phyloP scores from a whole-genome alignment of 2,329 filamentous ascomycete species.

The Tothia fuscella region DNA sequence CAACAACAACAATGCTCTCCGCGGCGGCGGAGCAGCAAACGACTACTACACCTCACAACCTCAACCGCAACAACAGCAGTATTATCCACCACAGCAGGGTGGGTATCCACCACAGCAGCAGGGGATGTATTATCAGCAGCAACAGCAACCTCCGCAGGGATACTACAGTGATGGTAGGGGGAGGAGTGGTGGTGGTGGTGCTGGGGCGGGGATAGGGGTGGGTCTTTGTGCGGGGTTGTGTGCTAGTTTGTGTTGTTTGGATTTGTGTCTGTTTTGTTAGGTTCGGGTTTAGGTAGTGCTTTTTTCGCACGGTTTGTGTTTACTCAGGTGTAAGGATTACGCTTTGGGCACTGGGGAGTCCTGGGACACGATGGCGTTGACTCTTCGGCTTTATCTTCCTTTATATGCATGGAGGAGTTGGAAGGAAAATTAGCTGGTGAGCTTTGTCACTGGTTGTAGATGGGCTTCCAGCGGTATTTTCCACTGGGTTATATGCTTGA shows the following conservation, averaged over 20 bases:
- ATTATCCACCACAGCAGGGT: conserved; percentile 8
- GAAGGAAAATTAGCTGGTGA: no score
- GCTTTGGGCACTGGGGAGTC: no score
- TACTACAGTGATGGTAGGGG: conserved; percentile 8
- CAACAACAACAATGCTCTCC: conserved; percentile 4
- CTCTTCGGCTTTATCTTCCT: no score
- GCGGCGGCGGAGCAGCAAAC: background rate
- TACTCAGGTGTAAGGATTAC: no score
- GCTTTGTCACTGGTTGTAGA: no score
- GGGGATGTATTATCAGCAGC: conserved; percentile 12
- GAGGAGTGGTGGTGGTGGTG: conserved; percentile 4
- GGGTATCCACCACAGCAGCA: conserved; percentile 10
- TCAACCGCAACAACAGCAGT: background rate
- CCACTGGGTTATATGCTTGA: no score
- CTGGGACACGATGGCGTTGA: no score
- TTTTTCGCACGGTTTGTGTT: no score
- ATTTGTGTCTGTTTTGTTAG: conserved; percentile 12
- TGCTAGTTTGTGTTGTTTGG: conserved; percentile 11
- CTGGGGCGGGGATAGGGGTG: conserved; percentile 4
- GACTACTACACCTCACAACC: background rate
- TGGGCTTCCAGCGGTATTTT: no score
- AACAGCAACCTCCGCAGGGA: conserved; percentile 11
- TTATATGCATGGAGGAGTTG: no score
- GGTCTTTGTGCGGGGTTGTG: conserved; percentile 10
- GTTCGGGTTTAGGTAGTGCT: background rate